A percentile compares a stretch with the other conserved stretches of the same genome.
phyloP scores from a whole-genome alignment of 441 rosid genomes.

The Pelargonium myrrhifolium region DNA sequence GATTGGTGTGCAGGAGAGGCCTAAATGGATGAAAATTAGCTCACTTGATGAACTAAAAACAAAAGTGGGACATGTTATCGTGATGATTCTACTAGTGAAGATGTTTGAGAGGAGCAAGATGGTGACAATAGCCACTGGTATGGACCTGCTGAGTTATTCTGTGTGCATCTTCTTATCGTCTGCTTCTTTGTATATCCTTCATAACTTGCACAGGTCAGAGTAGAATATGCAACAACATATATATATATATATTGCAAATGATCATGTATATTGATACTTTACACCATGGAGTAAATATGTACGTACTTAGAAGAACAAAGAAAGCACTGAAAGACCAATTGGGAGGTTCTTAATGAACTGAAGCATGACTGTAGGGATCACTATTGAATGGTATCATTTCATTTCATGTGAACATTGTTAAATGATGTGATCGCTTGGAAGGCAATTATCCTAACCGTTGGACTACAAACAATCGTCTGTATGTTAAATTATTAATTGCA shows the following conservation, averaged over 20 bases:
- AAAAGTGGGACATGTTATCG: slow-evolving; percentile 86
- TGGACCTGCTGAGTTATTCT: slow-evolving; percentile 72
- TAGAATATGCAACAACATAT: too few relatives aligned
- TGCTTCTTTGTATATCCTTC: slow-evolving; percentile 80
- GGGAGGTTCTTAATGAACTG: background rate
- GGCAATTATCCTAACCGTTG: slow-evolving; percentile 98
- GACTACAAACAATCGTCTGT: slow-evolving; percentile 87
- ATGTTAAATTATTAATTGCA: too few relatives aligned
- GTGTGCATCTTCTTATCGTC: slow-evolving; percentile 77
- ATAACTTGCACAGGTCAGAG: slow-evolving; percentile 67
- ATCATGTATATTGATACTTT: background rate
- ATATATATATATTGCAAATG: background rate
- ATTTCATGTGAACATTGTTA: too few relatives aligned
- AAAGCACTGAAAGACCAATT: background rate
- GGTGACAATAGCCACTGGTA: slow-evolving; percentile 73
- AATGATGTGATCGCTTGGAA: too few relatives aligned
- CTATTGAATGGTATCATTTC: background rate
- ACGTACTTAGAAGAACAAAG: background rate
- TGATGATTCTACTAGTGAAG: slow-evolving; percentile 88
- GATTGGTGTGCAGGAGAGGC: slow-evolving; percentile 46
- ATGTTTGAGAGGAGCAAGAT: slow-evolving; percentile 95
- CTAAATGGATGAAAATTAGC: slow-evolving; percentile 92
- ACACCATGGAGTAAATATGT: background rate
- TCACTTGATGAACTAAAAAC: slow-evolving; percentile 81
- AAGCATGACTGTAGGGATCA: background rate